phyloP scores from a whole-genome alignment of 2,329 filamentous ascomycete species.

The Epichloe brachyelytri region DNA sequence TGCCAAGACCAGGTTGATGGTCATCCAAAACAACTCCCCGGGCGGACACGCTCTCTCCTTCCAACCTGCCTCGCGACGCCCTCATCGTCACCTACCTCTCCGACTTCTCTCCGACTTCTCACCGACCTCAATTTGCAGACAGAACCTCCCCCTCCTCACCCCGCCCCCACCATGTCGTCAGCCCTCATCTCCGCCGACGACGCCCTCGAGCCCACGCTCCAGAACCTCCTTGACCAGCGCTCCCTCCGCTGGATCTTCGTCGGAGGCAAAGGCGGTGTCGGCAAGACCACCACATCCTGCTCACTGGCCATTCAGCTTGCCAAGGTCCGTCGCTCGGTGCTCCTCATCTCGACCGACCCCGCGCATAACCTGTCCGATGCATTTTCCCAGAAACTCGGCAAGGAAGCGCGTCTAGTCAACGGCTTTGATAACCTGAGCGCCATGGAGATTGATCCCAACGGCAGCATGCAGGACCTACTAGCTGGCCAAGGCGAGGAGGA shows the following conservation, averaged over 20 bases:
- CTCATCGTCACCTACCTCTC: background rate
- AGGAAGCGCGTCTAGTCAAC: constrained; percentile 85
- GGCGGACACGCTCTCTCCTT: background rate
- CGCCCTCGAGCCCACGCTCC: constrained; percentile 79
- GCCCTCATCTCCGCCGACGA: constrained; percentile 42
- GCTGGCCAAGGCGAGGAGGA: constrained; percentile 66
- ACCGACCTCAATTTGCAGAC: background rate
- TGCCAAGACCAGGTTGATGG: no score
- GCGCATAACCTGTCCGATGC: constrained; percentile 97
- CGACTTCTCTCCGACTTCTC: no score
- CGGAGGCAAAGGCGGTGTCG: constrained; percentile 93
- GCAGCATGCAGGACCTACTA: constrained; percentile 89
- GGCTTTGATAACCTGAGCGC: constrained; percentile 90
- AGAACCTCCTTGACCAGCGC: constrained; percentile 90
- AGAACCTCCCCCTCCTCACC: background rate
- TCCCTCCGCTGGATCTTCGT: constrained; percentile 98
- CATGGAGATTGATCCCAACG: constrained; percentile 99
- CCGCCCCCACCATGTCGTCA: constrained; percentile 25
- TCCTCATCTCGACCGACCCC: constrained; percentile 96
- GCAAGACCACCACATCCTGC: constrained; percentile 98
- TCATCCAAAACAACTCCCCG: background rate
- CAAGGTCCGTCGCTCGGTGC: constrained; percentile 83
- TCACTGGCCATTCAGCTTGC: constrained; percentile 96
- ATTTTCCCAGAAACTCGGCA: constrained; percentile 98
- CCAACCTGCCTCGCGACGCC: background rate